Base-by-base conservation (phyloP, 2,329 filamentous ascomycete species). In the Pseudonectria buxi region DNA sequence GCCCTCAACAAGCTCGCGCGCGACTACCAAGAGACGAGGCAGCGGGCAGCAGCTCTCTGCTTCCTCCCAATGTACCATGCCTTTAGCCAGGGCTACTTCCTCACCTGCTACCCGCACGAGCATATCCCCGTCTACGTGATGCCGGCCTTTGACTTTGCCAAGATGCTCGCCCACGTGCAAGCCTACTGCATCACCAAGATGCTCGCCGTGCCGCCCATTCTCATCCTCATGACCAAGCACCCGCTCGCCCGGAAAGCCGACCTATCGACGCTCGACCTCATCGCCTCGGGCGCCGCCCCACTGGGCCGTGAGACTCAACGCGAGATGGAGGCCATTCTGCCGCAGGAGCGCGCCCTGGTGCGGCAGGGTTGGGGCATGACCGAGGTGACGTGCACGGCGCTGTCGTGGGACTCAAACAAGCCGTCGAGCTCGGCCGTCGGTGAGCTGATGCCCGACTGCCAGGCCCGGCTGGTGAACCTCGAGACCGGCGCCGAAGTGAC, bases 281-380 rank as follows among this genome's bases (percentile, higher is more conserved):
- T 87, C 11, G 70, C 65, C 2, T 76, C 68, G 33, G 86, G 86
- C 24, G 85, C 84, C 2, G 86, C 86, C 6, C 85, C 86, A 1
- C 61, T 86, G 7, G 63, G 67, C 10, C 54, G 53, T n/a, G 75
- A 83, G 41, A 63, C 77, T 4, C 54, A 56, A 34, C 39, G 40
- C 2, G 49, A 52, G 31, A 67, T 64, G 36, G 64, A 68, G 10
- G 76, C 81, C 10, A 45, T 56, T 41, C 78, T 78, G 67, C 58
- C 58, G 3, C 35, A 44, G 16, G 50, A 53, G 4, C 48, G 55
- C 2, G 36, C 71, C 7, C 35, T 45, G 3, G 44, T 72, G 10
- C 63, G 65, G 53, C 86, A 90, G 58, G 86, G 85, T 4, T 94
- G 85, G 83, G 87, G 87, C 5, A 90, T 94, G 86, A 92, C 86